Evolutionary conservation across 306 rosid species (phyloP), one percentile per base, ranked within the genome.

Genomic region (Crotalaria pallida): DNA sequence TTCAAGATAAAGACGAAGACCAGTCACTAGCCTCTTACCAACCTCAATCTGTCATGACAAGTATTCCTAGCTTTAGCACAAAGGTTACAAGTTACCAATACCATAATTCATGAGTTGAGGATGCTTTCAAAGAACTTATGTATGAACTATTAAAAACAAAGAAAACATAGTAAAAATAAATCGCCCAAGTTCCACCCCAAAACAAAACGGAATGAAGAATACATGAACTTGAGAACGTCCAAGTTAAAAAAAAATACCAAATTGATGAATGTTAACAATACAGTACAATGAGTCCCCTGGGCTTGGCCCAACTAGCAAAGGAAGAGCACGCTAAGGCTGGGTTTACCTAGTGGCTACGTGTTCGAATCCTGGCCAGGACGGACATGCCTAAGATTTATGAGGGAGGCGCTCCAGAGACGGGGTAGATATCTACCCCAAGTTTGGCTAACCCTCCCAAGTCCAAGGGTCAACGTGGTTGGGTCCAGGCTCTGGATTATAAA

Each of bases 1-100:
- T 84, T 93, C 98, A 58, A 93, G 83, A 87, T 93, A 93, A 64
- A 93, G 92, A 56, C 97, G 89, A 68, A 90, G 85, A 70, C 98
- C 98, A 41, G 97, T 93, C 77, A 93, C 94, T 62, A 97, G 98
- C 73, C 94, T 84, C 85, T 86, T 88, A 47, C 98, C 98, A 8
- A 88, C 98, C 52, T 90, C 98, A 79, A 93, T 96, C 98, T 93
- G 86, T 63, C 67, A 82, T 21, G 13, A 72, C 51, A 75, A 57
- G 47, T 8, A 47, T 71, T 51, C 51, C 40, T 13, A 29, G 15
- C 50, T 65, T 84, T 56, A 78, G 80, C 66, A 59, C 19, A 29
- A 18, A 57, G 51, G 19, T 51, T 72, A 16, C 45, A 16, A 65
- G 38, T 19, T 40, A 55, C 45, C 43, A 52, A 52, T 45, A 71